Evolutionary conservation across 2,329 filamentous ascomycete genomes (phyloP), one percentile per base, ranked within the genome.

Genomic region (Aspergillus thermomutatus): DNA sequence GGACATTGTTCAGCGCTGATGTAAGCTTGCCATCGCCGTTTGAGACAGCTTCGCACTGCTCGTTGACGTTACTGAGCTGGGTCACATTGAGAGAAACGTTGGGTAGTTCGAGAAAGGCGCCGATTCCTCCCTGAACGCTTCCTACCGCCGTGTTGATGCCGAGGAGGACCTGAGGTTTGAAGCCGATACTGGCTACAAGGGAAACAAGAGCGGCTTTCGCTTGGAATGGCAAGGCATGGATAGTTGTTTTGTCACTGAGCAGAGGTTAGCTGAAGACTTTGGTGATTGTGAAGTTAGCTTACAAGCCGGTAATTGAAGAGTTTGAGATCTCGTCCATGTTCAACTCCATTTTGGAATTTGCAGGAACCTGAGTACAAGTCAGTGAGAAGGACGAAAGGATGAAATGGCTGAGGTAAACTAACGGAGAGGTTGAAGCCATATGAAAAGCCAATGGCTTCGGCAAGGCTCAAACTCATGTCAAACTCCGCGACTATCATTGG

Each of bases 301-400:
- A 71, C 69, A 71, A 75, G 54, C 68, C 66, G 58, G 4, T 76
- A 75, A 56, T 56, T 26, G 55, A 60, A 17, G 62, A 64, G 34
- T 63, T 63, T 1, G n/a, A 27, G 6, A 57, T 27, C 11, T 62
- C 34, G 14, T 41, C 41, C 26, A 64, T 54, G 27, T 63, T 58
- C n/a, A 64, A 52, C 3, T 48, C 49, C 10, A 64, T 56, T 14
- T 50, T 59, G 1, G 62, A 63, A 43, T 59, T 47, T 14, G 60
- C 53, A 10, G 62, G 62, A 0, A 64, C 62, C 62, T 64, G 19
- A 25, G 31, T 4, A 11, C 11, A 47, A 4, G 37, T 55, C n/a
- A 53, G n/a, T 19, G 40, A 9, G n/a, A 17, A 25, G 9, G 26
- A 4, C 3, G 2, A 25, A 34, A 8, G 10, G 9, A 25, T 10